Evolutionary conservation across 805 yeast genomes (phyloP), one percentile per base, ranked within the genome.

Genomic region (Jamesozyma piceae): DNA sequence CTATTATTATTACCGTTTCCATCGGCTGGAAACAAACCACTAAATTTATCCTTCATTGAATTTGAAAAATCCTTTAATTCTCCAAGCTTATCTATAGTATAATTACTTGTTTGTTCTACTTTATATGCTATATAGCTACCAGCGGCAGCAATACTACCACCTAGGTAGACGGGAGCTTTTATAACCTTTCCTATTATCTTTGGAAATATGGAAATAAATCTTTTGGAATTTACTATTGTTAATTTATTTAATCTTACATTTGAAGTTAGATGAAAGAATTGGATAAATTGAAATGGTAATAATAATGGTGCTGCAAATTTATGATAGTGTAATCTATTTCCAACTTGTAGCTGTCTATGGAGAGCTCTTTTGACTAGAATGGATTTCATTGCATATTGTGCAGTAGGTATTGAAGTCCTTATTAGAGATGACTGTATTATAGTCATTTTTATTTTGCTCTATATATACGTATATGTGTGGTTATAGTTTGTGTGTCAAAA

Each of bases 101-200:
- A 85, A 31, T 61, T 69, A 0, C 85, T 72, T 1, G 95, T 95
- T 62, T 90, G 94, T 41, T 88, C 94, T 9, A 89, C 83, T 60
- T 92, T 90, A 62, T 89, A 89, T 17, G 89, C 87, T 38, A 90
- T 80, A 58, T 88, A 92, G 2, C 95, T 82, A 0, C 95, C 95
- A 6, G 95, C 95, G 10, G 97, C 97, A 2, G 95, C 96, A 29
- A 88, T 63, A 0, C 95, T 88, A 6, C 95, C 89, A 2, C 97
- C 97, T 0, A 88, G 66, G 48, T 81, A 81, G 0, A 87, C 90
- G 0, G 97, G 96, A 2, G 82, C 60, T 48, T 73, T 75, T 1
- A 76, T 68, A 1, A 73, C 70, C 42, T 73, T 74, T 1, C 74
- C 73, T 4, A 81, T 64, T 0, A 79, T 60, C 56, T 74, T 79